phyloP scores from a whole-genome alignment of 805 yeast genomes.

The Pichia paraexigua region DNA sequence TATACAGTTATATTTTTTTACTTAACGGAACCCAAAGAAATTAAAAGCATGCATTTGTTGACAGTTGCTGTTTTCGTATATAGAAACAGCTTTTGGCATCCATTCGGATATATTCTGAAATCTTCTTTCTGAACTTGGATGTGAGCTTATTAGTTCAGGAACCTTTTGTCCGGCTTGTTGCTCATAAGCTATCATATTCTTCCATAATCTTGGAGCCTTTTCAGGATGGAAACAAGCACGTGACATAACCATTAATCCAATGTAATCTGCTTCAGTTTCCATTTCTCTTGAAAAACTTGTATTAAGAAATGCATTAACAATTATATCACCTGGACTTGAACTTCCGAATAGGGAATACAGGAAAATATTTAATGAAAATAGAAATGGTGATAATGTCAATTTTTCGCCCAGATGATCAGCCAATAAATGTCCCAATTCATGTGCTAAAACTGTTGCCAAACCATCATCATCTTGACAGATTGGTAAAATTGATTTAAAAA shows the following conservation, averaged over 20 bases:
- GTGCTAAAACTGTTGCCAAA: slow-evolving; percentile 88
- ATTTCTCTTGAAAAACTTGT: slow-evolving; percentile 86
- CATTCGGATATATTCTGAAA: slow-evolving; percentile 59
- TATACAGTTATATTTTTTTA: not conserved
- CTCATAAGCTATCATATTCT: slow-evolving; percentile 59
- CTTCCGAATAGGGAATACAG: slow-evolving; percentile 59
- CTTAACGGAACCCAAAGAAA: not conserved
- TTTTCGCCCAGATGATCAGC: slow-evolving; percentile 89
- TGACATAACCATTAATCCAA: slow-evolving; percentile 89
- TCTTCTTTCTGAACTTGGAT: slow-evolving; percentile 77
- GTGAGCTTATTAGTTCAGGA: slow-evolving; percentile 74
- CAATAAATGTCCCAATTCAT: slow-evolving; percentile 89
- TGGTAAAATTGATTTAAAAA: slow-evolving; percentile 69
- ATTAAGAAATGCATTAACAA: slow-evolving; percentile 49
- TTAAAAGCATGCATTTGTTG: not conserved
- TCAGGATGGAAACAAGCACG: slow-evolving; percentile 77
- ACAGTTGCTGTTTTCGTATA: slow-evolving; percentile 38
- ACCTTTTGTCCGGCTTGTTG: slow-evolving; percentile 24
- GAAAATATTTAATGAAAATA: slow-evolving; percentile 43
- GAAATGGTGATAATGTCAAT: slow-evolving; percentile 68
- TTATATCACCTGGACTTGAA: slow-evolving; percentile 40
- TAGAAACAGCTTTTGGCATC: slow-evolving; percentile 49
- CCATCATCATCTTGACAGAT: slow-evolving; percentile 82
- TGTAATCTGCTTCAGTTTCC: slow-evolving; percentile 95
- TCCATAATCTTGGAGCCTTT: slow-evolving; percentile 75